phyloP scores from a whole-genome alignment of 2,329 filamentous ascomycete species.

The Pseudogymnoascus sp. region DNA sequence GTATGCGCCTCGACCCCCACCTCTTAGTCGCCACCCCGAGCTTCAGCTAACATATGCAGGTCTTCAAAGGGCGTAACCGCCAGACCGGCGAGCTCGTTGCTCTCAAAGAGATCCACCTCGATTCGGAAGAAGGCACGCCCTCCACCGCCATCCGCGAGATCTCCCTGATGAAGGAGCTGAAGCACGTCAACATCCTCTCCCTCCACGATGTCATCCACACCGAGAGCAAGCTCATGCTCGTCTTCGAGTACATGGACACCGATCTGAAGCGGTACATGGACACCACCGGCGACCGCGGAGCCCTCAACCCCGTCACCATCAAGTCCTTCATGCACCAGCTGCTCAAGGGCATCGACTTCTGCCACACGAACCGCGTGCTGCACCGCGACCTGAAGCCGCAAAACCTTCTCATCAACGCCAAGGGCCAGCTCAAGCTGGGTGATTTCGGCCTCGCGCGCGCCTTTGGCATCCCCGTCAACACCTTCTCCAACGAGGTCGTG shows the following conservation, averaged over 20 bases:
- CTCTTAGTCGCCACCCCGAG: background rate
- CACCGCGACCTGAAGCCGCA: constrained; percentile 95
- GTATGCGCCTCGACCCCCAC: constrained; percentile 39
- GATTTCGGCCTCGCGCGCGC: constrained; percentile 91
- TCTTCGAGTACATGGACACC: constrained; percentile 98
- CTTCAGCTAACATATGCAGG: constrained; percentile 43
- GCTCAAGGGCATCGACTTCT: constrained; percentile 90
- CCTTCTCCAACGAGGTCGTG: constrained; percentile 95
- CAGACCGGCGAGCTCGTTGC: constrained; percentile 95
- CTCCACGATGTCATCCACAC: constrained; percentile 99
- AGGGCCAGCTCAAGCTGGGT: constrained; percentile 82
- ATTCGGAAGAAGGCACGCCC: constrained; percentile 95
- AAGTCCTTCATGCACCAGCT: constrained; percentile 99
- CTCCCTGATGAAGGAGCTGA: constrained; percentile 97
- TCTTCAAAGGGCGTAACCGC: constrained; percentile 96
- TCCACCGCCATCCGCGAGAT: constrained; percentile 97
- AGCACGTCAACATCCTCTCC: constrained; percentile 96
- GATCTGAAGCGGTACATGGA: constrained; percentile 99
- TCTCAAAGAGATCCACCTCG: constrained; percentile 96
- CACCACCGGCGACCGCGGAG: constrained; percentile 77
- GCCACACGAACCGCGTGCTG: constrained; percentile 91
- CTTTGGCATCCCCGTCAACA: constrained; percentile 95
- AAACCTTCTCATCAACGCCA: constrained; percentile 89
- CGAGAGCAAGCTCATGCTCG: constrained; percentile 98
- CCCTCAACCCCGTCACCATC: constrained; percentile 81